phyloP scores from a whole-genome alignment of 208 protist species.

The Sergeia podlipaevii region DNA sequence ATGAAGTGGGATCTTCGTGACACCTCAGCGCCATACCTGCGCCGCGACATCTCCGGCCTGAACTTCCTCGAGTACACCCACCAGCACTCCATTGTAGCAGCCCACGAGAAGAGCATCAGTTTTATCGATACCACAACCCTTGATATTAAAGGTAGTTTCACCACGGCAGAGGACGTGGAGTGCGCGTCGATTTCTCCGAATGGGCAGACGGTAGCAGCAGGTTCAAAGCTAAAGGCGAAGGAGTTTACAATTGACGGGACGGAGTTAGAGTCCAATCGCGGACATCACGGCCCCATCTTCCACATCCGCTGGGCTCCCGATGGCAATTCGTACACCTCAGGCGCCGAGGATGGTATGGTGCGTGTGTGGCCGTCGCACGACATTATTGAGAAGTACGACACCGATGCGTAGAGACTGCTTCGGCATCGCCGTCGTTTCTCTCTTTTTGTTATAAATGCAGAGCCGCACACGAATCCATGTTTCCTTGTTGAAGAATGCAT shows the following conservation, averaged over 20 bases:
- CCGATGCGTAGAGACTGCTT: conserved; percentile 17
- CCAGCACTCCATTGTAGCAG: conserved; percentile 68
- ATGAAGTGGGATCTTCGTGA: conserved; percentile 91
- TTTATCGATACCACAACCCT: conserved; percentile 85
- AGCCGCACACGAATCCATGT: too few species aligned
- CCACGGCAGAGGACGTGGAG: conserved; percentile 76
- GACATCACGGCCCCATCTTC: conserved; percentile 90
- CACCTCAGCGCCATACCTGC: conserved; percentile 70
- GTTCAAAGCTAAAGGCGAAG: conserved; percentile 89
- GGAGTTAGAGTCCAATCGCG: conserved; percentile 85
- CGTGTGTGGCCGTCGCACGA: conserved; percentile 90
- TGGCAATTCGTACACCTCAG: conserved; percentile 84
- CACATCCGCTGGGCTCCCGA: conserved; percentile 88
- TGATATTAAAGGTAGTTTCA: conserved; percentile 72
- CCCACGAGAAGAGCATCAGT: conserved; percentile 84
- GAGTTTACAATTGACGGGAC: conserved; percentile 84
- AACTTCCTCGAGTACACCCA: conserved; percentile 91
- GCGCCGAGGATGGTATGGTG: conserved; percentile 91
- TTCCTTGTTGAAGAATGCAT: too few species aligned
- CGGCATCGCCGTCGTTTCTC: background rate
- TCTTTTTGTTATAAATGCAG: background rate
- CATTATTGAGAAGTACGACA: conserved; percentile 79
- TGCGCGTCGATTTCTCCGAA: conserved; percentile 87
- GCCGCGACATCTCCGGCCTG: conserved; percentile 75
- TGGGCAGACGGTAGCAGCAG: conserved; percentile 76